Base-by-base conservation (phyloP, 2,329 filamentous ascomycete genomes). In the Lasiodiplodia sp. region DNA sequence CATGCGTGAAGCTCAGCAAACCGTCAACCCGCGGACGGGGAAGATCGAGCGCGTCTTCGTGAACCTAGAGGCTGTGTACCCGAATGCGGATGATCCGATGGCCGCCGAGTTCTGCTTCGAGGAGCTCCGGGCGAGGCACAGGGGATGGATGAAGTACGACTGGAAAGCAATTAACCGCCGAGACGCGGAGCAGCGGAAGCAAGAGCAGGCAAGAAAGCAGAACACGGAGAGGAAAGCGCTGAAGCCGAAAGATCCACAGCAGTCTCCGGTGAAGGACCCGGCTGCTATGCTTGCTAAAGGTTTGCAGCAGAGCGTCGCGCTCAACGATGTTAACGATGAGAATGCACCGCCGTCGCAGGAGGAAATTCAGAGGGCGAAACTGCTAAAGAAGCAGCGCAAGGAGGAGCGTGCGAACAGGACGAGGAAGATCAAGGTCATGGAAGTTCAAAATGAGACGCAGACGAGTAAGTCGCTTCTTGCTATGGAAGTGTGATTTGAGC, bases 21-120 rank as follows among this genome's bases (percentile, higher is more conserved):
- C 91, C 69, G 83, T 93, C 73, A 96, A 98, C 76, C 89, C 92
- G 49, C 88, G 89, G 78, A 96, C 88, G 66, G 94, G 94, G 69
- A 93, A 91, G 81, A 88, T 88, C 75, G 95, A 98, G 79, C 89
- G 92, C 71, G 91, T 97, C 37, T 95, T 92, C 81, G 94, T 97
- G 77, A 90, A 97, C 75, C 85, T 98, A 64, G 90, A 94, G 77
- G 89, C 90, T 38, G 87, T 98, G 40, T 98, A 98, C 75, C 94
- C 94, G 10, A 90, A 91, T 49, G 87, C 88, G 25, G 87, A 91
- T 56, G 87, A 92, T 70, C 86, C 89, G 1, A 76, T 77, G 67
- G 88, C 88, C 3, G 89, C 89, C 38, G 95, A 97, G 79, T 86
- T 92, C 70, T 95, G 92, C 75, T 97, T 98, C 76, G 96, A 99